phyloP scores from a whole-genome alignment of 1,139 yeast species.

The Trichomonascaceae sp. region DNA sequence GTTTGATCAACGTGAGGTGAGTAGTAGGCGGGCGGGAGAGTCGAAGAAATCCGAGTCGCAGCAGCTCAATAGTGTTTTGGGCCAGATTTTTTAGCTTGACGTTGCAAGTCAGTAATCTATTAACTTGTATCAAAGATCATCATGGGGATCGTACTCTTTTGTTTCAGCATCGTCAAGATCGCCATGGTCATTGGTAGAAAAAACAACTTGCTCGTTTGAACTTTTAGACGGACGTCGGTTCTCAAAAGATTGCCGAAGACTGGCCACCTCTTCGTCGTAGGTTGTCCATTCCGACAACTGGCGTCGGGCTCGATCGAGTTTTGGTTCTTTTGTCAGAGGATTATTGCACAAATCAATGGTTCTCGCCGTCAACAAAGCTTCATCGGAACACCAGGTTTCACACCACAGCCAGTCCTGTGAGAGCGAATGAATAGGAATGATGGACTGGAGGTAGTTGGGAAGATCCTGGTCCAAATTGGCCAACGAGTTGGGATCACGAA shows the following conservation, averaged over 20 bases:
- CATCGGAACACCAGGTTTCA: constrained; percentile 84
- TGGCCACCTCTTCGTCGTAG: constrained; percentile 43
- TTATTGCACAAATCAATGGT: constrained; percentile 77
- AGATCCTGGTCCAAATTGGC: constrained; percentile 84
- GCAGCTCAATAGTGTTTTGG: constrained; percentile 12
- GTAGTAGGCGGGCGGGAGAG: constrained; percentile 12
- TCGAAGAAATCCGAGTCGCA: constrained; percentile 7
- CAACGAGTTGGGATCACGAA: constrained; percentile 67
- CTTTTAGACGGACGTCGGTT: constrained; percentile 4
- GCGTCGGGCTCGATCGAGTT: constrained; percentile 58
- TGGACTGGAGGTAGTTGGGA: constrained; percentile 69
- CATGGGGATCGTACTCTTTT: constrained; percentile 17
- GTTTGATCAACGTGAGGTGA: constrained; percentile 20
- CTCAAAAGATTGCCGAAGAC: constrained; percentile 16
- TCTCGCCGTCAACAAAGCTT: constrained; percentile 44
- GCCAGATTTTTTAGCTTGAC: constrained; percentile 10
- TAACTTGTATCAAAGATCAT: constrained; percentile 17
- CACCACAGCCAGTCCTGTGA: constrained; percentile 89
- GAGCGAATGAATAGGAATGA: constrained; percentile 53
- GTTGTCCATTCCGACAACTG: constrained; percentile 66
- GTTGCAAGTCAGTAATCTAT: constrained; percentile 1
- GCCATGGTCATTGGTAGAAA: neutral
- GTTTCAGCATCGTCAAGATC: constrained; percentile 8
- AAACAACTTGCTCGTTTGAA: constrained; percentile 1
- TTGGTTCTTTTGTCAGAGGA: constrained; percentile 68